Base-by-base conservation (phyloP, 352 stramenopile species). In the Pythium insidiosum region DNA sequence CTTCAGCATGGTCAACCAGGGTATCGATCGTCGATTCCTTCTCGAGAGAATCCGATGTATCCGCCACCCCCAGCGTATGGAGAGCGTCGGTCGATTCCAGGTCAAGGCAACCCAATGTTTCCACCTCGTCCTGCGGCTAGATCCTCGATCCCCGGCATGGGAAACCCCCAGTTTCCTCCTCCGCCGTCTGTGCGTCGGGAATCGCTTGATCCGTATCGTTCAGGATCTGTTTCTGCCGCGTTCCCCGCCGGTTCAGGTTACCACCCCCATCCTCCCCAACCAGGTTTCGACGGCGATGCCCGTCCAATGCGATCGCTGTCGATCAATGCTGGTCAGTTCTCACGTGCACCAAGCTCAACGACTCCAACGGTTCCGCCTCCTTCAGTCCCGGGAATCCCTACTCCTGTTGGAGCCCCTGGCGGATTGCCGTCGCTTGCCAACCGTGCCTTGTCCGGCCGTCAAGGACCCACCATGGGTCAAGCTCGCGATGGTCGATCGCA, bases 401-500 rank as follows among this genome's bases (percentile, higher is more conserved):
- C 28, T 38, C 39, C 48, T 18, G 50, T 65, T 25, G 36, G 51
- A 7, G 56, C 60, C 19, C 54, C 55, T 33, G 43, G 51, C 4
- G 67, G 58, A 7, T 58, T 89, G 56, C 76, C 79, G 19, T 83
- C 76, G 30, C 54, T 91, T 4, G 64, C 67, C 13, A 80, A 62
- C 25, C 73, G 73, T 20, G 76, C 52, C 25, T 33, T 86, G 35
- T 56, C 56, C 21, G 60, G 50, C 22, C 49, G 39, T 4, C 47
- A 47, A 23, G 66, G 69, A 1, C 69, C 72, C 7, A 72, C 74
- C 4, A 81, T 90, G 68, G 73, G 76, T 20, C 69, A 85, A 26
- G 67, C 81, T 9, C 81, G 81, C 39, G 81, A 94, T 55, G 66
- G 68, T 22, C 74, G 81, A 29, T 94, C 81, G 35, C 78, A 86